Conservation (phyloP, 164 flowering plant genomes). For the Santalum album region DNA sequence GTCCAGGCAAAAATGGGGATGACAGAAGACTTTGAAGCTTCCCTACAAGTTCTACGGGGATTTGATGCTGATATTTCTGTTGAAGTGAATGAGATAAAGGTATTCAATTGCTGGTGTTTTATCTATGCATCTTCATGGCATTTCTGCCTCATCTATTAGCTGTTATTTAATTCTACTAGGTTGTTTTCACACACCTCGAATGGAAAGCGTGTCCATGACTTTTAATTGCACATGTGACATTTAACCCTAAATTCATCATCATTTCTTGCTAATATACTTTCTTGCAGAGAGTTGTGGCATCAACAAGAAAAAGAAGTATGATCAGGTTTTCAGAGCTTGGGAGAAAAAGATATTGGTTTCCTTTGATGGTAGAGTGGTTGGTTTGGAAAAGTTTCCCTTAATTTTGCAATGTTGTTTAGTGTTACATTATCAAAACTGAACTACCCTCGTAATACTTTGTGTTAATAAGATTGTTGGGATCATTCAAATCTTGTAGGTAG, state of each 20-base stretch:
- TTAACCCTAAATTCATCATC: not conserved
- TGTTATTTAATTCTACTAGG: no score
- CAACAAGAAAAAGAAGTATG: conserved; percentile 46
- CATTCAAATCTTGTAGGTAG: conserved; percentile 18
- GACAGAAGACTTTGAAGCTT: conserved; percentile 43
- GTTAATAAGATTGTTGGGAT: not conserved
- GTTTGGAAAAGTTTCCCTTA: not conserved
- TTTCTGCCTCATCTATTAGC: no score
- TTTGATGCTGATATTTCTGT: conserved; percentile 32
- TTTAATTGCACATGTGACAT: not conserved
- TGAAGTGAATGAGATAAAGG: conserved; percentile 45
- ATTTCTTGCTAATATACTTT: conserved; percentile 11
- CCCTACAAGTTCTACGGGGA: conserved; percentile 44
- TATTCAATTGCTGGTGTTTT: conserved; percentile 2
- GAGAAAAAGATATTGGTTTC: conserved; percentile 75
- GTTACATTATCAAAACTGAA: not conserved
- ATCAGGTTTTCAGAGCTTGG: conserved; percentile 66
- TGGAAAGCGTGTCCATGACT: no score
- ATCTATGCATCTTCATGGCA: not conserved
- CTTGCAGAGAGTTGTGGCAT: conserved; percentile 60
- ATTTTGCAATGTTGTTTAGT: not conserved
- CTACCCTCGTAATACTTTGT: not conserved
- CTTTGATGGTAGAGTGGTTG: conserved; percentile 54
- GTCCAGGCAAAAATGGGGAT: conserved; percentile 41
- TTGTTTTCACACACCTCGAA: no score